A percentile compares a stretch with the other conserved stretches of the same genome.
Conservation (phyloP, 2,329 filamentous ascomycete species). For the Claviceps africana region DNA sequence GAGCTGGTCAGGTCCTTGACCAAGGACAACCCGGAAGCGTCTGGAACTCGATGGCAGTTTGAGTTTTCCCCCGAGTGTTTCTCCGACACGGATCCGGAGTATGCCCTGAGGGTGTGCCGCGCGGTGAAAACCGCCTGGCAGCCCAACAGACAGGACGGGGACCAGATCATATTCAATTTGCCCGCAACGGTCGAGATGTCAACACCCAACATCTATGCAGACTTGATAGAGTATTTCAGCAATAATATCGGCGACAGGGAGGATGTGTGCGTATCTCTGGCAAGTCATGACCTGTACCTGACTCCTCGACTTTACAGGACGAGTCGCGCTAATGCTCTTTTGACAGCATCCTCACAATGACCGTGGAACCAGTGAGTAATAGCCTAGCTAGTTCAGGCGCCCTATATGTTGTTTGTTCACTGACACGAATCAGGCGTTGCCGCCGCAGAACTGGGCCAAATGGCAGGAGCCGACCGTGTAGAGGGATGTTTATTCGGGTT, state of each 20-base stretch:
- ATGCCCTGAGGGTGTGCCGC: constrained; percentile 69
- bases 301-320: no score
- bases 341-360: constrained; percentile 75
- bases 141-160: constrained; percentile 48
- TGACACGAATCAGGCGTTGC: constrained; percentile 45
- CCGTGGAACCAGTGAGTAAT: constrained; percentile 49
- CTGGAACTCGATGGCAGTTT: constrained; percentile 56
- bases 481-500: constrained; percentile 64
- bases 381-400: neutral
- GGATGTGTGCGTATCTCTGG: constrained; percentile 71
- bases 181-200: constrained; percentile 92
- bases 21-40: constrained; percentile 53
- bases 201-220: constrained; percentile 89
- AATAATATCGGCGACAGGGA: constrained; percentile 69
- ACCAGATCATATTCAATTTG: constrained; percentile 89
- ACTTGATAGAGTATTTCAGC: constrained; percentile 95
- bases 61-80: constrained; percentile 83
- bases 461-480: constrained; percentile 89
- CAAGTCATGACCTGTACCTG: neutral
- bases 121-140: constrained; percentile 92
- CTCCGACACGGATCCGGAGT: constrained; percentile 79
- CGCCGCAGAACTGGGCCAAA: constrained; percentile 82
- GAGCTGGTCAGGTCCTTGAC: constrained; percentile 80
- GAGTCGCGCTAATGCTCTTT: neutral
- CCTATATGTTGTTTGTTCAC: neutral